Evolutionary conservation across 192 early-diverging fungal species (phyloP), one percentile per base, ranked within the genome.

Genomic region (Phlyctochytrium arcticum): DNA sequence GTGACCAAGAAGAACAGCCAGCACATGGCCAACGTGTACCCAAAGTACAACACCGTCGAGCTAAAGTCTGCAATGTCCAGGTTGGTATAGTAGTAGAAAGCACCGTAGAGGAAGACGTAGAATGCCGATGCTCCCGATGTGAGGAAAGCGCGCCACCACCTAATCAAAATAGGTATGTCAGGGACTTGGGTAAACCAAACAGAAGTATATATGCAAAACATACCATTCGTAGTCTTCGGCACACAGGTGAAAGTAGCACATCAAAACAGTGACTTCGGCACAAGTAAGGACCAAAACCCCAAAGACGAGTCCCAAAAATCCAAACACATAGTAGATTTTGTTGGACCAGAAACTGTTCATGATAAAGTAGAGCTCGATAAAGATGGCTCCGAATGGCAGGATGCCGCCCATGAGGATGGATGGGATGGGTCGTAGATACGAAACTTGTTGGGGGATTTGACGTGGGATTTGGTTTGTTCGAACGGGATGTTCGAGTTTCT

Each of bases 91-190:
- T 87, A 88, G 68, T 89, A 95, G 47, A 82, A 69, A 58, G 90
- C 76, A 39, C 88, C 76, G 76, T 95, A 94, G 36, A 86, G 68
- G 67, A 92, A 90, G 34, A 93, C 84, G 73, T 93, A 95, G 54
- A 88, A 42, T 8, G 86, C 82, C 7, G 84, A 90, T 48, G 86
- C 85, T 9, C 80, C 91, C 6, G 85, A 81, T 5, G 89, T 85
- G 15, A 88, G 78, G 75, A 93, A 96, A 5, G 90, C 84, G 47
- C 88, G 73, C 95, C 95, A 98, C 93, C 93, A 95, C 91, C 91
- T 90, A 44, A 17, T 8, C 19, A 39, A 53, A 8, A 17, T 24
- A 51, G 72, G 61, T 30, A n/a, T 34, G 36, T 26, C 24, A 73
- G 42, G 55, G 29, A 60, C 63, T n/a, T 8, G 35, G 26, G 21